Conservation (phyloP, 1,284 basidiomycete species). For the Coriolopsis trogii region DNA sequence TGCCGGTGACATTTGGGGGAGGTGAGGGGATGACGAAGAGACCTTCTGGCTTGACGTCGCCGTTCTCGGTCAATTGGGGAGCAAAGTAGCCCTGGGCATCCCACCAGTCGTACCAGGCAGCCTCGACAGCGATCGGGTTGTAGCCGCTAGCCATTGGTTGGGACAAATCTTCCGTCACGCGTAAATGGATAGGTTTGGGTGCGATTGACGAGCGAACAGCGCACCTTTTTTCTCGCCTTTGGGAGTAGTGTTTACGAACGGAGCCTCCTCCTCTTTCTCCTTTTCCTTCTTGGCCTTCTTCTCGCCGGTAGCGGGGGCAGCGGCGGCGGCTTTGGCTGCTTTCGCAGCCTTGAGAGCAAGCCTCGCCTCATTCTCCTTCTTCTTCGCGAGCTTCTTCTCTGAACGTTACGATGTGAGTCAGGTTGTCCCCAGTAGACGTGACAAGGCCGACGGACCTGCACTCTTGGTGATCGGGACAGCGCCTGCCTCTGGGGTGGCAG, state of each 20-base stretch:
- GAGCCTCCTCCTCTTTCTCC: constrained; percentile 67
- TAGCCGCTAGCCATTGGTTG: constrained; percentile 90
- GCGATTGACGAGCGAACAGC: constrained; percentile 9
- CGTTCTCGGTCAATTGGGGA: constrained; percentile 69
- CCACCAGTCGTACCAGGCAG: constrained; percentile 99
- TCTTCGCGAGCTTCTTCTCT: constrained; percentile 47
- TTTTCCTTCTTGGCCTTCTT: constrained; percentile 82
- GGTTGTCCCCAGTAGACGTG: neutral
- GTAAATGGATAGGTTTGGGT: neutral
- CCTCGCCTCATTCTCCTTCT: constrained; percentile 58
- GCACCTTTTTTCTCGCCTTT: constrained; percentile 90
- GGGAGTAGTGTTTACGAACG: constrained; percentile 86
- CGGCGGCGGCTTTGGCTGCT: constrained; percentile 51
- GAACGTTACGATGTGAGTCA: neutral
- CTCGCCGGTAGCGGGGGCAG: constrained; percentile 46
- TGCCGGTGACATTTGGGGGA: constrained; percentile 99
- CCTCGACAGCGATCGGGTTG: constrained; percentile 94
- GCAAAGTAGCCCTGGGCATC: constrained; percentile 87
- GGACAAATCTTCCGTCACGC: constrained; percentile 67
- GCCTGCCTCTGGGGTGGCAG: constrained; percentile 20
- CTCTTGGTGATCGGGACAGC: constrained; percentile 32
- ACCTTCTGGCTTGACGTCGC: constrained; percentile 61
- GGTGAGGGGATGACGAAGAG: constrained; percentile 90
- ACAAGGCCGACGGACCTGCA: constrained; percentile 30
- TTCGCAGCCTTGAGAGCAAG: constrained; percentile 80